Evolutionary conservation across 306 rosid genomes (phyloP).

Genomic region (Vicia faba): DNA sequence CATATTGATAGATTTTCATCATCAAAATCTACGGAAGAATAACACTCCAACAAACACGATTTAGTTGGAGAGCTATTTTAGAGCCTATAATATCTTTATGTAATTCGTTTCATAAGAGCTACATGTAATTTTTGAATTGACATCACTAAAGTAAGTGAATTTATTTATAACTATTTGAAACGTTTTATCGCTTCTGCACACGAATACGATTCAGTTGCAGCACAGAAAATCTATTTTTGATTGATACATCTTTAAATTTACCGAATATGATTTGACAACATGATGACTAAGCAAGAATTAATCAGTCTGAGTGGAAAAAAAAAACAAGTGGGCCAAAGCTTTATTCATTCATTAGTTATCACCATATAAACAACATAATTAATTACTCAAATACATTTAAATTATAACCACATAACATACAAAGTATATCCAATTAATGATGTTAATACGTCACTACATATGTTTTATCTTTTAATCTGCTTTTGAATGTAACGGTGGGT

Average conservation of each 20-base stretch:
- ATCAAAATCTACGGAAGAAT: too few species aligned
- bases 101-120: too few species aligned
- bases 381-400: conserved; percentile 6
- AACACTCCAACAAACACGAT: too few species aligned
- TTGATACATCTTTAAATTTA: background rate
- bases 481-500: conserved; percentile 39
- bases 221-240: background rate
- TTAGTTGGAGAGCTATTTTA: too few species aligned
- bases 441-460: conserved; percentile 10
- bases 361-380: background rate
- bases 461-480: conserved; percentile 10
- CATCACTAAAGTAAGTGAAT: background rate
- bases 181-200: background rate
- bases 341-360: conserved; percentile 1
- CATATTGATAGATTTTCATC: too few species aligned
- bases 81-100: too few species aligned
- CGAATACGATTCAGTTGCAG: background rate
- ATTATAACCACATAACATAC: background rate
- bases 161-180: background rate
- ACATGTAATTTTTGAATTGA: background rate
- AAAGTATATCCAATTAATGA: conserved; percentile 16
- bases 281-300: conserved; percentile 9
- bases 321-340: conserved; percentile 4
- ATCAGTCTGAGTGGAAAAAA: conserved; percentile 25
- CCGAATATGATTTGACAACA: conserved; percentile 37